Base-by-base conservation (phyloP, 2,329 filamentous ascomycete species). In the Pleurostoma richardsiae region DNA sequence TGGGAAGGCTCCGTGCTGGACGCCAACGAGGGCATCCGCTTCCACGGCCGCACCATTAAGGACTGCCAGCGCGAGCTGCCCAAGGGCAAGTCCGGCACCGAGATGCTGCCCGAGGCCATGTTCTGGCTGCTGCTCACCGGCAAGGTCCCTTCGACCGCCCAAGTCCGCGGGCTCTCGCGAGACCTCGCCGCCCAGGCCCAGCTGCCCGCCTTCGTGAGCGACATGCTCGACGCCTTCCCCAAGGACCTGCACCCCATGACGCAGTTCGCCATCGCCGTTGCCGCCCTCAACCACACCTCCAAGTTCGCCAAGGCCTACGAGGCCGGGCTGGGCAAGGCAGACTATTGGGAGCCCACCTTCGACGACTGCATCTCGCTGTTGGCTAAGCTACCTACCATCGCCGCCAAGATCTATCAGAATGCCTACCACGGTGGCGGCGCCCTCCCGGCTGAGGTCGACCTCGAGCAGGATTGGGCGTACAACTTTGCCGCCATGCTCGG, bases 41-140 rank as follows among this genome's bases (percentile, higher is more conserved):
- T 99, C 79, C 94, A 97, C 67, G 94, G 94, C 65, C 87, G 86
- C 61, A 96, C 91, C 54, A 99, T 99, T 77, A 95, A 95, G 73
- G 92, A 99, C 65, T 99, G 94, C 75, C 94, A 97, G 66, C 82
- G 85, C 56, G 86, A 90, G 67, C 83, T 97, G 11, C 91, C 94
- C 65, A 97, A 96, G 77, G 94, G 92, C 56, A 90, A 80, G 49
- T 82, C 87, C 3, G 90, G 92, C 59, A 95, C 90, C 5, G 92
- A 97, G 73, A 99, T 97, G 94, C 81, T 97, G 10, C 94, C 94
- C 42, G 94, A 99, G 71, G 85, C 92, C 68, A 99, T 99, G 94
- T 99, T 99, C 79, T 99, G 94, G 94, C 83, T 97, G 39, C 83
- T 99, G 43, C 77, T 99, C 57, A 99, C 94, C 7, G 94, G 94